Conservation (phyloP, 306 rosid species). For the Prunus dulcis region DNA sequence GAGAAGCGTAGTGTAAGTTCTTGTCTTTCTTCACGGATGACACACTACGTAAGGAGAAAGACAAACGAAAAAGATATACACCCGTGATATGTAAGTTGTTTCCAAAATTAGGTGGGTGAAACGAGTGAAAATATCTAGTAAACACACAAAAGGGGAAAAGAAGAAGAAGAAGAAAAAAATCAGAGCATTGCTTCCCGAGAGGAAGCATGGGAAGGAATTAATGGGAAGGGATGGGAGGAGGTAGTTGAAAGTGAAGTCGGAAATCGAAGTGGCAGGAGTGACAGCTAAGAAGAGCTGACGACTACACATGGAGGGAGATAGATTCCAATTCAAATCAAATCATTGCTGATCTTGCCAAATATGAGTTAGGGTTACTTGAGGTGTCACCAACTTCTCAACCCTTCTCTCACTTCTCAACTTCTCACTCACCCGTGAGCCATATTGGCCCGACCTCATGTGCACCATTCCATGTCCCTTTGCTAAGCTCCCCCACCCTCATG, state of each 20-base stretch:
- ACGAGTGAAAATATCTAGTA: background rate
- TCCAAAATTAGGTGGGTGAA: background rate
- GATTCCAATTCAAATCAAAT: conserved; percentile 52
- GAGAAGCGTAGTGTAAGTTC: too few relatives aligned
- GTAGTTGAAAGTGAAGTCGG: conserved; percentile 18
- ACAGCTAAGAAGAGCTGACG: conserved; percentile 57
- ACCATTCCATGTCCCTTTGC: background rate
- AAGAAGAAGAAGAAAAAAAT: background rate
- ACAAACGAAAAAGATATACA: too few relatives aligned
- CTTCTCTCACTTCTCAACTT: background rate
- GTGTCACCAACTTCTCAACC: background rate
- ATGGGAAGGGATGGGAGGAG: conserved; percentile 50
- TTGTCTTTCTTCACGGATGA: too few relatives aligned
- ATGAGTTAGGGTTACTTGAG: background rate
- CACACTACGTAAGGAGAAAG: too few relatives aligned
- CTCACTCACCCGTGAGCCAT: background rate
- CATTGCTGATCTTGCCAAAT: conserved; percentile 15
- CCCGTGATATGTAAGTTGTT: too few relatives aligned
- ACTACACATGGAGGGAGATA: conserved; percentile 42
- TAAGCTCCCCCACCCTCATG: background rate
- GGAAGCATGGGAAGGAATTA: conserved; percentile 76
- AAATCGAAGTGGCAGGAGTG: conserved; percentile 18
- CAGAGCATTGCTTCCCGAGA: conserved; percentile 46
- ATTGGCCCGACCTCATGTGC: background rate
- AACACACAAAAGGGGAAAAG: background rate